Percentiles rank a stretch among this genome's conserved stretches.
Conservation (phyloP, 2,329 filamentous ascomycete genomes). For the Aspergillus oerlinghausenensis region DNA sequence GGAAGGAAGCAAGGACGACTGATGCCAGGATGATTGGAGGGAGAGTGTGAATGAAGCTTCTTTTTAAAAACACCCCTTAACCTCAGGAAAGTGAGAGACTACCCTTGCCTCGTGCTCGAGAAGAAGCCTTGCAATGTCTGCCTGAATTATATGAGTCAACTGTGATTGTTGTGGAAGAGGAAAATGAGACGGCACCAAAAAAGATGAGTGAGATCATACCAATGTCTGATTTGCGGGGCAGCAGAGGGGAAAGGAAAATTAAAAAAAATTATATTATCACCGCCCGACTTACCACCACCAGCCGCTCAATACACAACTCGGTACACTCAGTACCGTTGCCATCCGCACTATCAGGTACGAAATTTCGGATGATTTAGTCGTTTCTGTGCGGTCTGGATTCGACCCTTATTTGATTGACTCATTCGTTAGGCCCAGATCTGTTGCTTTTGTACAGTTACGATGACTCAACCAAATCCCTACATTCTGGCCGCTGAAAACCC, state of each 20-base stretch:
- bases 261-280: background rate
- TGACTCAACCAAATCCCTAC: conserved; percentile 56
- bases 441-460: conserved; percentile 12
- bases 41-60: background rate
- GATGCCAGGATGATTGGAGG: background rate
- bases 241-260: background rate
- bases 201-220: background rate
- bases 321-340: background rate
- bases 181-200: background rate
- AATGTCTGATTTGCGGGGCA: background rate
- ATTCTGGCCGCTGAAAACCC: conserved; percentile 80
- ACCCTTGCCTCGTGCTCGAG: background rate
- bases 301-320: background rate
- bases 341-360: background rate
- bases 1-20: background rate
- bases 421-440: background rate
- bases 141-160: background rate
- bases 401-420: conserved; percentile 3
- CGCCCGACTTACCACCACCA: background rate
- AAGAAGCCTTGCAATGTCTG: background rate
- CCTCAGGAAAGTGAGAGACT: background rate
- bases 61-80: background rate
- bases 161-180: background rate
- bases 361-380: background rate
- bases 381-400: background rate